A percentile compares a stretch with the other conserved stretches of the same genome.
Conservation (phyloP, 1,284 basidiomycete genomes). For the Apiotrichum gracile region DNA sequence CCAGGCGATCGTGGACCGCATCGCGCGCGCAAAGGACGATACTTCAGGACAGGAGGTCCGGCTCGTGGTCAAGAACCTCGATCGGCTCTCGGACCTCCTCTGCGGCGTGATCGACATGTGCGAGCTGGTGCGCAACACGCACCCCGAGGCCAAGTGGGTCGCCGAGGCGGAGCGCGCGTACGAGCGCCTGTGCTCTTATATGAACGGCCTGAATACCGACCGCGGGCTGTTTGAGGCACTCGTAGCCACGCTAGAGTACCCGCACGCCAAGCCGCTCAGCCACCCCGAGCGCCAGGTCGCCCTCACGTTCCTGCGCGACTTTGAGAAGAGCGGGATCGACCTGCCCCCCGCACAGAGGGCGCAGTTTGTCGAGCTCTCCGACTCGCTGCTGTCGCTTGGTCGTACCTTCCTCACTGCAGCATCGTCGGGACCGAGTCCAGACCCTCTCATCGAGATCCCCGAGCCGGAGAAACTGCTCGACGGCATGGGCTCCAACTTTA, state of each 20-base stretch:
- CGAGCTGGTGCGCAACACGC: constrained; percentile 86
- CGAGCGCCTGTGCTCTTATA: constrained; percentile 87
- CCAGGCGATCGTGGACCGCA: constrained; percentile 46
- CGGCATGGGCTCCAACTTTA: constrained; percentile 41
- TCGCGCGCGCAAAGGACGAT: constrained; percentile 40
- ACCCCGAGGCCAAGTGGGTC: constrained; percentile 80
- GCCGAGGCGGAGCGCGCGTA: constrained; percentile 79
- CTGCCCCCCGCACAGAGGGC: constrained; percentile 70
- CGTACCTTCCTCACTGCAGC: constrained; percentile 72
- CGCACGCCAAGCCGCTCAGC: constrained; percentile 33
- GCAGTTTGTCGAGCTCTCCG: constrained; percentile 83
- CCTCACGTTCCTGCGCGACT: constrained; percentile 89
- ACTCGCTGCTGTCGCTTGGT: constrained; percentile 82
- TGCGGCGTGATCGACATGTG: constrained; percentile 96
- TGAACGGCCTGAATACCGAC: constrained; percentile 96
- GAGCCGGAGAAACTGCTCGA: constrained; percentile 35
- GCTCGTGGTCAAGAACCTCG: constrained; percentile 85
- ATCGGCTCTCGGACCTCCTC: constrained; percentile 87
- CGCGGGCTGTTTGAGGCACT: constrained; percentile 74
- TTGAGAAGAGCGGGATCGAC: constrained; percentile 94
- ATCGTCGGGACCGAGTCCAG: constrained; percentile 24
- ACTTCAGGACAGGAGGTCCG: constrained; percentile 56
- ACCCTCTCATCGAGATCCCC: constrained; percentile 37
- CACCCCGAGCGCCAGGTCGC: constrained; percentile 62
- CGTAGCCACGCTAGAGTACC: constrained; percentile 41